Base-by-base conservation (phyloP, 2,329 filamentous ascomycete genomes). In the Apiospora arundinis region DNA sequence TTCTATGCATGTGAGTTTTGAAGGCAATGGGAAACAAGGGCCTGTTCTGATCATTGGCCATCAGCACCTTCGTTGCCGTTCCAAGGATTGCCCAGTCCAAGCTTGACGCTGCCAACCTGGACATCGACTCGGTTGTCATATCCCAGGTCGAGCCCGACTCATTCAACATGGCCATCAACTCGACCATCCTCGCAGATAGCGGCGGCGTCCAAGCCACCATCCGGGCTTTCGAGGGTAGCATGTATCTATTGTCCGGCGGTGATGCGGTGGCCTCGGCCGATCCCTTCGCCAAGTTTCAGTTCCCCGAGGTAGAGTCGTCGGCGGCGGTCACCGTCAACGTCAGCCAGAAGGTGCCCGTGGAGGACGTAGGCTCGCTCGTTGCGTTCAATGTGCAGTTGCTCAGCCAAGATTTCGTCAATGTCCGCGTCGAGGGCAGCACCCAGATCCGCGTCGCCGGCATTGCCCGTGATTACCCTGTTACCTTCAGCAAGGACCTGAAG, bases 1-100 rank as follows among this genome's bases (percentile, higher is more conserved):
- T 92, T 23, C 83, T 88, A 49, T 82, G 90, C 49, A 80, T 92
- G 90, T 92, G 83, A 87, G 89, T 86, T n/a, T 42, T 28, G 18
- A 49, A 11, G 16, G 32, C n/a, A 42, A 23, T 16, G 14, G 18
- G 28, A 9, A 28, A n/a, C 25, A 60, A 60, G 52, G 21, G 7
- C 52, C 18, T 44, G 44, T 48, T 23, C 21, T 25, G 48, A 23
- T 23, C 46, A 67, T 37, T 69, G n/a, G 65, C 45, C 4, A 42
- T 12, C 73, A 90, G 88, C 76, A 84, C 91, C 77, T 85, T 89
- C 69, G 87, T 90, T 66, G 86, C 80, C 49, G 82, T 91, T 42
- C 88, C 88, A 70, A 86, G 84, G 75, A 87, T 90, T 71, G 87
- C 87, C 45, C 89, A 91, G 79, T 72, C 81, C 70, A 89, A 88